Base-by-base conservation (phyloP, 108 stramenopile species). In the Bacterosira constricta region DNA sequence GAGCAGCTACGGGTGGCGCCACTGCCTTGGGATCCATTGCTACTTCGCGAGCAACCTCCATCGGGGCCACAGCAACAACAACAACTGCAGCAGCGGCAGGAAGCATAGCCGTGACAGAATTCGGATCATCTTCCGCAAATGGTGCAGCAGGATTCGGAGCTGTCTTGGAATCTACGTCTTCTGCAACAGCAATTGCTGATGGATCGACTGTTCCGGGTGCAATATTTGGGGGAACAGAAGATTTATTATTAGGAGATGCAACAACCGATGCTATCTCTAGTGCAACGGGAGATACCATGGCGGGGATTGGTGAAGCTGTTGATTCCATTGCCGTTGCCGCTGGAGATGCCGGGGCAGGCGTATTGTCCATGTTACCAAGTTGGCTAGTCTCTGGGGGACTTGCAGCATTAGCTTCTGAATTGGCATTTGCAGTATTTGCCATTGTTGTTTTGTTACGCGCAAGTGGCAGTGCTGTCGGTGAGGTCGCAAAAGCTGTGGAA, bases 361-460 rank as follows among this genome's bases (percentile, higher is more conserved):
- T 29, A 17, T 18, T 64, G 25, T 46, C 63, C 7, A 17, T 64
- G 23, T 8, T 64, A 30, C 63, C 63, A 18, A 49, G 63, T 21
- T 64, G 63, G 63, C 11, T 64, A 17, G 10, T 50, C 11, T 64
- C 63, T 5, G 63, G 63, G 9, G 63, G 63, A 49, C 46, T 64
- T 29, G 63, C 63, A 27, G 63, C 47, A 31, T 34, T 64, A 46
- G 47, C 47, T 30, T 64, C 63, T 3, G 63, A 64, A 50, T 31
- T 64, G 63, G 63, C 63, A 47, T 64, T 64, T 50, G 63, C 41
- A 8, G 63, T 32, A 21, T 50, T 64, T 64, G 63, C 63, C 29
- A 18, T 64, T 7, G 29, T 64, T 36, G 11, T 64, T 1, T n/a
- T 64, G 1, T 20, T 64, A 2, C 63, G 47, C 9, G 63, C 63